Percentiles rank a stretch among this genome's conserved stretches.
These are phyloP conservation scores for Sugiyamaella grinbergsii DNA, from an alignment of 1,139 yeast species.

Conservation along the genomic window DNA sequence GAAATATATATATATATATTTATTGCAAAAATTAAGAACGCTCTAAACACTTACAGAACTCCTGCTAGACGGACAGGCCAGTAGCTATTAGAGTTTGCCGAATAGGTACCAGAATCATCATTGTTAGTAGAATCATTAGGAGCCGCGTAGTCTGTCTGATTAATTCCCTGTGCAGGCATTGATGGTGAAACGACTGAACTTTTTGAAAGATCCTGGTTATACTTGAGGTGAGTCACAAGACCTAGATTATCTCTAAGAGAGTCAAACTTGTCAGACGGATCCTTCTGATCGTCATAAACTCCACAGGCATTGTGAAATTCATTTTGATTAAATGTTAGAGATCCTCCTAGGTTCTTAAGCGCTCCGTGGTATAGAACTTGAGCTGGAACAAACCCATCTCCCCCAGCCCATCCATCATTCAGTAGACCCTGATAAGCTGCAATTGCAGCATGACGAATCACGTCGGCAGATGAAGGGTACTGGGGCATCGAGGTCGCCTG, in stretches of 20 bases:
- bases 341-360: conserved; percentile 29
- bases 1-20: neutral
- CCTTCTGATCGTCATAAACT: conserved; percentile 21
- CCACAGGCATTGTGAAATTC: conserved; percentile 40
- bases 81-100: neutral
- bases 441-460: conserved; percentile 35
- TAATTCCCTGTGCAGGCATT: no score
- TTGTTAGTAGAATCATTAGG: neutral
- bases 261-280: conserved; percentile 32
- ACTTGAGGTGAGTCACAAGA: conserved; percentile 40
- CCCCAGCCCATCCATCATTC: conserved; percentile 33
- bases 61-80: conserved; percentile 28
- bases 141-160: no score
- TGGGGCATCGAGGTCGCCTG: conserved; percentile 1
- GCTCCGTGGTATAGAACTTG: conserved; percentile 41
- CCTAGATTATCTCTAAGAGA: conserved; percentile 41
- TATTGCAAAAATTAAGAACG: neutral
- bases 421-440: conserved; percentile 34
- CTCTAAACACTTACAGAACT: conserved; percentile 19
- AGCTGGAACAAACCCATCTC: conserved; percentile 42
- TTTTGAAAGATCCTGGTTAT: conserved; percentile 13
- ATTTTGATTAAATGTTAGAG: conserved; percentile 32
- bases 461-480: conserved; percentile 3
- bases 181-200: conserved; percentile 1
- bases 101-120: neutral